Evolutionary conservation across 768 basidiomycete species (phyloP), one percentile per base, ranked within the genome.

Genomic region (Kwoniella sp.): DNA sequence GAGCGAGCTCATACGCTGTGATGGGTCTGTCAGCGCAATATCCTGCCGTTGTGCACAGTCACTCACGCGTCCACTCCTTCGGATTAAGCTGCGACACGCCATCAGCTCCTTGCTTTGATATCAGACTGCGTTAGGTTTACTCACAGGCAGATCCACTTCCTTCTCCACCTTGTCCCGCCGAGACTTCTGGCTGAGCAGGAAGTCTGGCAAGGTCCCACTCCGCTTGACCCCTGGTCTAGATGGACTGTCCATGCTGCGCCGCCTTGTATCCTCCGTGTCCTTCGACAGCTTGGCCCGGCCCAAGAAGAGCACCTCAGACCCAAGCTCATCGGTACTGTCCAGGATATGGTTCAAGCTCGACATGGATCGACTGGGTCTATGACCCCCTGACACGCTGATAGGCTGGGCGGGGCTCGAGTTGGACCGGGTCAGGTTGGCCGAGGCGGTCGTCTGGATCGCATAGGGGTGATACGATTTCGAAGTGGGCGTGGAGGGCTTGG

Each of bases 321-420:
- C n/a, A n/a, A n/a, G n/a, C 5, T 22, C 27, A 15, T 17, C 12
- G 0, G 14, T 27, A 25, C 19, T n/a, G 9, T 54, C 45, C 3
- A 54, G 25, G 15, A 54, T 36, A 7, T 46, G 32, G 25, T 47
- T 54, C 12, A 59, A 37, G 27, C 47, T 50, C 2, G 34, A 31
- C 68, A 67, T 67, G 37, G 57, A 60, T 19, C 61, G 22, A 46
- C 59, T 60, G 1, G 62, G 46, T 39, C 57, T 25, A 53, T 70
- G 68, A 10, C 59, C 27, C 14, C 42, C 34, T 10, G 14, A 26
- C 11, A 56, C 26, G 7, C 49, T 50, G 19, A 41, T 17, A 6
- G 66, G 68, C 37, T 62, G 68, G 25, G 60, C 37, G 20, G 68
- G 68, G 0, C 57, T 60, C 11, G 65, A 64, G 33, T 70, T 70